phyloP scores from a whole-genome alignment of 352 stramenopile species.

The Pythium folliculosum region DNA sequence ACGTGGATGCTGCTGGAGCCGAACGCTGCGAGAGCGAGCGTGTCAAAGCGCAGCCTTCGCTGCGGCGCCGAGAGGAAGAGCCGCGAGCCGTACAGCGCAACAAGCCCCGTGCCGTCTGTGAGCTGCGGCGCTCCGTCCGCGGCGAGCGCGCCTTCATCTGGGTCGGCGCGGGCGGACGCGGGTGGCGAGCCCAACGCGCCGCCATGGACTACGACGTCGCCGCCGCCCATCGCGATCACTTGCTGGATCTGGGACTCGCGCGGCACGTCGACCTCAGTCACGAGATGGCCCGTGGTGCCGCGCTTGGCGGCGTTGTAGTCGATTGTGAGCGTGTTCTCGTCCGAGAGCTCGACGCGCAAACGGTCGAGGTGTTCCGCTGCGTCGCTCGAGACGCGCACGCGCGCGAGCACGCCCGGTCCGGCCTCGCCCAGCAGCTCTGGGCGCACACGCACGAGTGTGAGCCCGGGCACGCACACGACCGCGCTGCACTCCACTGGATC shows the following conservation, averaged over 20 bases:
- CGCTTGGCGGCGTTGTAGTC: not conserved
- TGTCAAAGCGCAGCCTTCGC: not conserved
- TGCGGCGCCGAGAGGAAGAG: not conserved
- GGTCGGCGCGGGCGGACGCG: not conserved
- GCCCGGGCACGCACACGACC: not conserved
- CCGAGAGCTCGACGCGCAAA: not conserved
- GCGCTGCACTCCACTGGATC: not conserved
- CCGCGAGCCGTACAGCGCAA: not conserved
- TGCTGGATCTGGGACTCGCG: not conserved
- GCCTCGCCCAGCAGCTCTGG: constrained; percentile 2
- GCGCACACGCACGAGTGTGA: constrained; percentile 9
- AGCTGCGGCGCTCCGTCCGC: not conserved
- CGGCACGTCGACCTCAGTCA: constrained; percentile 13
- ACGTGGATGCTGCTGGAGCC: not conserved
- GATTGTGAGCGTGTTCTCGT: not conserved
- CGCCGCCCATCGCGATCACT: not conserved
- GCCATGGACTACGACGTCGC: constrained; percentile 1
- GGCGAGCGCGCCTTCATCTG: not conserved
- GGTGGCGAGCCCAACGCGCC: not conserved
- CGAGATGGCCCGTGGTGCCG: constrained; percentile 3
- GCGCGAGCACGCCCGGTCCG: constrained; percentile 2
- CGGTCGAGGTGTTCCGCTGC: not conserved
- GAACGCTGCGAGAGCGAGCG: not conserved
- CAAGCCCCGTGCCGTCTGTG: not conserved
- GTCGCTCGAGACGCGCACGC: constrained; percentile 16